Evolutionary conservation across 2,329 filamentous ascomycete species (phyloP), one percentile per base, ranked within the genome.

Genomic region (Stagonosporopsis chrysanthemi): DNA sequence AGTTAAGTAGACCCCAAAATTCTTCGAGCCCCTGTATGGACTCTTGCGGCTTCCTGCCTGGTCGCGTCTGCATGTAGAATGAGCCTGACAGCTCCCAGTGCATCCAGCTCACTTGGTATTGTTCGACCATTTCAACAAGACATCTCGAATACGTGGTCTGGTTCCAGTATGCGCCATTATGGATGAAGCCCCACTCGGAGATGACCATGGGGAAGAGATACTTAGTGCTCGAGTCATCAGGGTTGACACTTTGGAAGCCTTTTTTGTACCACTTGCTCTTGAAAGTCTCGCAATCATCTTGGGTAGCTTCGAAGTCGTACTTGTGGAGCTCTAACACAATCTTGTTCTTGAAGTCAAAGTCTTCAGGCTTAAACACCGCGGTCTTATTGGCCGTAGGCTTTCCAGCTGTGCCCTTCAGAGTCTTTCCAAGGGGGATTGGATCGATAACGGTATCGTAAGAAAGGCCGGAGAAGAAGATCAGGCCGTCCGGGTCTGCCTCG

Each of bases 41-140:
- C 1, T 52, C 54, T 7, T 55, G 29, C 0, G 70, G 71, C n/a
- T 58, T 63, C 15, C 71, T 60, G 6, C 60, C 58, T 8, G 71
- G 71, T 49, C 72, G 62, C 3, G 72, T 80, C 78, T 82, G 81
- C 17, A 72, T 60, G 36, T 71, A 73, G 36, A 68, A 72, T 39
- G 66, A 71, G 5, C 72, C 71, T 1, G 68, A 68, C 2, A 74
- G 48, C 38, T 72, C 70, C 71, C 70, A 74, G 23, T 73, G 68
- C 52, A 67, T 63, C 69, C 68, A 73, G 31, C 67, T 59, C 17
- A 72, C 65, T 47, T 71, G 51, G 36, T 70, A 75, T 24, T 72
- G 66, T 42, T 69, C 49, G 3, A 73, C 70, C 70, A 73, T 74
- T 44, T 74, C 68, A 7, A 72, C 58, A 38, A 71, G 45, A 39